Percentiles rank a stretch among this genome's conserved stretches.
Conservation (phyloP, 2,329 filamentous ascomycete genomes). For the Thelonectria rubi region DNA sequence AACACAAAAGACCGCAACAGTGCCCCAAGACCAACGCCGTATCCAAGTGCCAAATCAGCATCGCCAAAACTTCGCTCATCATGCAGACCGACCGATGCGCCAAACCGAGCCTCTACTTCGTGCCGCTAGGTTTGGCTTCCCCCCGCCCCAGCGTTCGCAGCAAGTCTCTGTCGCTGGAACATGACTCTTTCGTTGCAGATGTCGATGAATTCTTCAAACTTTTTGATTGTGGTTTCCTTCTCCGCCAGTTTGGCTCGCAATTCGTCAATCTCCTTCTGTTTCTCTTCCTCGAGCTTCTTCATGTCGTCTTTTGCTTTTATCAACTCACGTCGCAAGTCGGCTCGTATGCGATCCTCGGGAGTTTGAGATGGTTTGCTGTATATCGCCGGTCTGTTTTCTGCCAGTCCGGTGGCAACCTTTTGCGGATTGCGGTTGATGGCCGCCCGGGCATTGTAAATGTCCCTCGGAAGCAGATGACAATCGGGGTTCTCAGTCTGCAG, state of each 20-base stretch:
- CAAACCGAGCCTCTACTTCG: conserved; percentile 28
- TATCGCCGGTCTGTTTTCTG: conserved; percentile 69
- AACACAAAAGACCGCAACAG: conserved; percentile 7
- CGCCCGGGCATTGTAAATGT: conserved; percentile 74
- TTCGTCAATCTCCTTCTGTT: conserved; percentile 65
- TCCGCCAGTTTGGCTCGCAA: conserved; percentile 68
- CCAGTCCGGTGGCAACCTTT: conserved; percentile 67
- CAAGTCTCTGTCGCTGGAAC: conserved; percentile 66
- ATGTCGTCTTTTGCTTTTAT: conserved; percentile 66
- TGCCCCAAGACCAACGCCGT: conserved; percentile 34
- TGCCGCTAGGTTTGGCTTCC: conserved; percentile 39
- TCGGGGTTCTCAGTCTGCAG: conserved; percentile 71
- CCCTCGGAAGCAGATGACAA: conserved; percentile 69
- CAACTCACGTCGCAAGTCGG: conserved; percentile 69
- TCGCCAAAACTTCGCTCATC: not conserved
- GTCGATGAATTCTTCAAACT: conserved; percentile 76
- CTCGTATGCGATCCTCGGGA: conserved; percentile 70
- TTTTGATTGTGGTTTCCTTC: conserved; percentile 69
- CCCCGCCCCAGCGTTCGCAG: conserved; percentile 40
- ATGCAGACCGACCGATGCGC: conserved; percentile 27
- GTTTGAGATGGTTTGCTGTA: conserved; percentile 73
- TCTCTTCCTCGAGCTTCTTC: conserved; percentile 64
- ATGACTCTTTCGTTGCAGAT: conserved; percentile 74
- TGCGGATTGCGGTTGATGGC: conserved; percentile 72
- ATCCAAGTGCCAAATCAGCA: conserved; percentile 27